Percentiles rank a stretch among this genome's conserved stretches.
These are phyloP conservation scores for Rhizoctonia solani DNA, from an alignment of 1,284 basidiomycete genomes.

Conservation along the genomic window DNA sequence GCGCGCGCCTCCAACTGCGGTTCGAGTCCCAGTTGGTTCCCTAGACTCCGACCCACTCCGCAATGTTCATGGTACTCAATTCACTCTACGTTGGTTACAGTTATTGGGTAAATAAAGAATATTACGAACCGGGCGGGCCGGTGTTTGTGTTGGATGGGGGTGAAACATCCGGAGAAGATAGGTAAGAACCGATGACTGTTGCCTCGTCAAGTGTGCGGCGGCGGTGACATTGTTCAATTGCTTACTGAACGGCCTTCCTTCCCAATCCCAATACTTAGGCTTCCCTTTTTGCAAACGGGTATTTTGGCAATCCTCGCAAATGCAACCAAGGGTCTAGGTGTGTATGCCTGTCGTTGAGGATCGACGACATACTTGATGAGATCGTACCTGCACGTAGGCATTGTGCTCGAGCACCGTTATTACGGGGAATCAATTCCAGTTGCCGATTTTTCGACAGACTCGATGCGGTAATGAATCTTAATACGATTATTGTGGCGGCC, in stretches of 20 bases:
- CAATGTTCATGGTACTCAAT: not conserved
- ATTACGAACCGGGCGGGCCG: constrained; percentile 76
- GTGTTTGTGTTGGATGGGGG: constrained; percentile 84
- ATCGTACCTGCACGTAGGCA: constrained; percentile 48
- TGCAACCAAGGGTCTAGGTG: constrained; percentile 72
- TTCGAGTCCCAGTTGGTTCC: no score
- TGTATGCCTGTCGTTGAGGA: constrained; percentile 40
- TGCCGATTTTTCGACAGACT: constrained; percentile 76
- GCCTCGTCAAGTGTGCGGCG: not conserved
- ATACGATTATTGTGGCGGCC: not conserved
- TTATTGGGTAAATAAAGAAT: constrained; percentile 88
- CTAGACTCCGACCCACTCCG: no score
- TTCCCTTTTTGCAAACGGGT: constrained; percentile 48
- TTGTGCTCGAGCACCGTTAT: constrained; percentile 90
- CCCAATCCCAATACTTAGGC: no score
- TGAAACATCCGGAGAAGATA: constrained; percentile 76
- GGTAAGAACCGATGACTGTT: constrained; percentile 50
- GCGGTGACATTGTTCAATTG: constrained; percentile 53
- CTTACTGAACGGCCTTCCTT: not conserved
- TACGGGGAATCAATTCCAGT: constrained; percentile 76
- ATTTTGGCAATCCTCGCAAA: constrained; percentile 56
- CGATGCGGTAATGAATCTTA: constrained; percentile 57
- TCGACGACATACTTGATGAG: not conserved
- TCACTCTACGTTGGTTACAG: constrained; percentile 37
- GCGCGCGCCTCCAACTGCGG: no score